Conservation (phyloP, 441 rosid genomes). For the Biscutella auriculata region DNA sequence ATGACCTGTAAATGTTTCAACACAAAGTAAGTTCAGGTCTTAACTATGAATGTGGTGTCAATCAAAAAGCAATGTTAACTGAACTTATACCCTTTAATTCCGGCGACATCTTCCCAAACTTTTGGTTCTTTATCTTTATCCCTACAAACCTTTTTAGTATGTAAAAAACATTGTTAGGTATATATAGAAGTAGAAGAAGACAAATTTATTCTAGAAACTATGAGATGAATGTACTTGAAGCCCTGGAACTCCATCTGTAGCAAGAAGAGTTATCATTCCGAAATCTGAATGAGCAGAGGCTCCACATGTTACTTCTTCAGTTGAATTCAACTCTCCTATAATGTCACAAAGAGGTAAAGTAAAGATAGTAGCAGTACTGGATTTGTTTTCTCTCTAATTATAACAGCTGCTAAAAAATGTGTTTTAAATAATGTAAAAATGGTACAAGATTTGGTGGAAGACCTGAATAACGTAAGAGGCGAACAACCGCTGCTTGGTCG, state of each 20-base stretch:
- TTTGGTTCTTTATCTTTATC: slow-evolving; percentile 42
- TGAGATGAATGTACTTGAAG: slow-evolving; percentile 50
- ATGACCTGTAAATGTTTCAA: slow-evolving; percentile 43
- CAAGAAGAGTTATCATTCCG: slow-evolving; percentile 69
- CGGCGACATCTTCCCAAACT: slow-evolving; percentile 60
- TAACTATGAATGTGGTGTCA: not conserved
- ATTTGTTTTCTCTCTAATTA: no score
- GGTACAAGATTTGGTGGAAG: not conserved
- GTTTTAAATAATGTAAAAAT: not conserved
- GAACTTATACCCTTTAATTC: slow-evolving; percentile 47
- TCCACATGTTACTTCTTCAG: slow-evolving; percentile 35
- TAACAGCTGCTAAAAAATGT: not conserved
- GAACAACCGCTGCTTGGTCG: slow-evolving; percentile 33
- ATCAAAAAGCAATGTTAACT: not conserved
- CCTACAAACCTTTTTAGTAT: slow-evolving; percentile 51
- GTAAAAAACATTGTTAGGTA: not conserved
- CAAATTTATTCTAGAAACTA: not conserved
- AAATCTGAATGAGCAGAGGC: slow-evolving; percentile 84
- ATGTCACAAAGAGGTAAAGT: not conserved
- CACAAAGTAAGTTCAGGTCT: not conserved
- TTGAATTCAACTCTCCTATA: slow-evolving; percentile 24
- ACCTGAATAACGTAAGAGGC: slow-evolving; percentile 71
- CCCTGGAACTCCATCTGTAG: slow-evolving; percentile 70
- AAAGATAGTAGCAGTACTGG: not conserved
- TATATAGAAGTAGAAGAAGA: not conserved